phyloP scores from a whole-genome alignment of 2,329 filamentous ascomycete genomes.

The Xylariaceae sp. region DNA sequence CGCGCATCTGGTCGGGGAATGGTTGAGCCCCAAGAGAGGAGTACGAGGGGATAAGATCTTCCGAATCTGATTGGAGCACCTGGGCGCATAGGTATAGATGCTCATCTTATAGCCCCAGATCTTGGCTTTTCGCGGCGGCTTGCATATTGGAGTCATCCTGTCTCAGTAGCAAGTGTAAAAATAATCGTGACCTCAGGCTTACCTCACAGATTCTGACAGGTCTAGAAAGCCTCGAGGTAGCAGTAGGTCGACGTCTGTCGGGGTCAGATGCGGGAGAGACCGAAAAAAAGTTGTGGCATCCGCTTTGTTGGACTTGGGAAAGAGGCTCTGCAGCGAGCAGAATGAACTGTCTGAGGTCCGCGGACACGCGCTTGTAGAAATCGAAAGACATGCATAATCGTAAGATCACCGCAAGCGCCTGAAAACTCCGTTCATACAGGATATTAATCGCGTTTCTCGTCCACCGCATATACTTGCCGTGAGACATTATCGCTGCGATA shows the following conservation, averaged over 20 bases:
- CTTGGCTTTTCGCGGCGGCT: constrained; percentile 27
- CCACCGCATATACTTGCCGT: constrained; percentile 8
- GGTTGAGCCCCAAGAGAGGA: constrained; percentile 16
- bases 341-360: constrained; percentile 10
- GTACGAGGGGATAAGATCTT: constrained; percentile 5
- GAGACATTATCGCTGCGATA: constrained; percentile 8
- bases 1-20: constrained; percentile 16
- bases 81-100: constrained; percentile 25
- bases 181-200: no score
- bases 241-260: no score
- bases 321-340: no score
- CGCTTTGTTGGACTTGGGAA: no score
- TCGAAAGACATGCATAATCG: constrained; percentile 8
- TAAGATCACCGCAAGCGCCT: constrained; percentile 4
- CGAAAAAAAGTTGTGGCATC: no score
- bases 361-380: constrained; percentile 3
- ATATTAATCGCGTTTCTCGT: constrained; percentile 6
- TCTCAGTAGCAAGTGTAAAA: constrained; percentile 24
- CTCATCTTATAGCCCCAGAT: constrained; percentile 26
- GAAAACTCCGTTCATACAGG: constrained; percentile 1
- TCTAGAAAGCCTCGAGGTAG: no score
- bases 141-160: constrained; percentile 30
- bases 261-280: no score
- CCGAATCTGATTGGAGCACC: constrained; percentile 12
- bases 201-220: no score